phyloP scores from a whole-genome alignment of 352 stramenopile genomes.

The Blastocystis sp. region DNA sequence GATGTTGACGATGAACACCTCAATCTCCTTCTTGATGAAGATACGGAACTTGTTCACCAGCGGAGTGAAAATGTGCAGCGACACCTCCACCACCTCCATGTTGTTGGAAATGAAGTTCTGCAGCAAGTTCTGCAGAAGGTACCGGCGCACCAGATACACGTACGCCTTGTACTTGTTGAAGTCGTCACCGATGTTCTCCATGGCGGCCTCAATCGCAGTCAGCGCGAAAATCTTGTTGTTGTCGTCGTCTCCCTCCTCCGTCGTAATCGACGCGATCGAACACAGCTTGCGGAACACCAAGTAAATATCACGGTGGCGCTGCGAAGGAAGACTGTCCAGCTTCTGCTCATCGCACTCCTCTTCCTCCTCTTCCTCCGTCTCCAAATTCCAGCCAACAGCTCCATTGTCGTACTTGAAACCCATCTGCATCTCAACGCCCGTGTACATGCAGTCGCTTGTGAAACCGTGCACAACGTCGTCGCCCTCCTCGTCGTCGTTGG shows the following conservation, averaged over 20 bases:
- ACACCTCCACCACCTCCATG: constrained; percentile 85
- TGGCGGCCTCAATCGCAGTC: constrained; percentile 87
- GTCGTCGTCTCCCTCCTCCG: constrained; percentile 66
- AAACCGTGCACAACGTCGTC: constrained; percentile 21
- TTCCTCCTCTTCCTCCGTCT: constrained; percentile 55
- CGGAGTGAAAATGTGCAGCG: constrained; percentile 90
- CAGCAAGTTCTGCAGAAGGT: constrained; percentile 87
- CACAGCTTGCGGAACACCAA: constrained; percentile 92
- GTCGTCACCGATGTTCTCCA: constrained; percentile 83
- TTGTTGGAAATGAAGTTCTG: constrained; percentile 94
- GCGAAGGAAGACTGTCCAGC: constrained; percentile 69
- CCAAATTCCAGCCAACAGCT: constrained; percentile 15
- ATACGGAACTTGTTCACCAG: constrained; percentile 75
- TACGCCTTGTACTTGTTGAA: constrained; percentile 88
- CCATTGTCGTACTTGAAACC: constrained; percentile 54
- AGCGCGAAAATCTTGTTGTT: constrained; percentile 90
- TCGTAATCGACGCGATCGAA: constrained; percentile 80
- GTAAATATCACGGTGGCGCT: constrained; percentile 93
- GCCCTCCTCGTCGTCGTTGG: not conserved
- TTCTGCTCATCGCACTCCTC: constrained; percentile 55
- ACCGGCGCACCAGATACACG: constrained; percentile 86
- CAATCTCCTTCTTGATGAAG: constrained; percentile 90
- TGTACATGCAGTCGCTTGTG: constrained; percentile 45
- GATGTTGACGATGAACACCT: constrained; percentile 96
- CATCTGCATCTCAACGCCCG: constrained; percentile 52